Conservation (phyloP, 805 yeast species). For the Wickerhamiella dianesei region DNA sequence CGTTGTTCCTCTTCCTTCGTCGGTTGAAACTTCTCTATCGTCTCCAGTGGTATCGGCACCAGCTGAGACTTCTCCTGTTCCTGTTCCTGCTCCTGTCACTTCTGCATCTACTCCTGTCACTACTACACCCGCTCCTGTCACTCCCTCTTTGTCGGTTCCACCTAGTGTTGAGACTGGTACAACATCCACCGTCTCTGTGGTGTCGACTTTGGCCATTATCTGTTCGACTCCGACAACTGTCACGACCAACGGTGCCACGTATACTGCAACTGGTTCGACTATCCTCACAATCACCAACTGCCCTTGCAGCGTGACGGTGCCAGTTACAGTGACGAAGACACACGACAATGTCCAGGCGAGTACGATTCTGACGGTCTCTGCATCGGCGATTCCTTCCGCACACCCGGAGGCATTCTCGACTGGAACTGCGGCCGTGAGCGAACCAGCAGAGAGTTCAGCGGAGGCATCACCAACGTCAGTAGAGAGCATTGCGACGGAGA, state of each 20-base stretch:
- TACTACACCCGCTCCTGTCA: background rate
- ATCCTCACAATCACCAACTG: constrained; percentile 10
- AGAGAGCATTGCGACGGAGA: too few relatives aligned
- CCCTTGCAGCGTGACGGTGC: constrained; percentile 6
- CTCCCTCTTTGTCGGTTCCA: too few relatives aligned
- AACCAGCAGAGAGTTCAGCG: too few relatives aligned
- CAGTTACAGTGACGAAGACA: too few relatives aligned
- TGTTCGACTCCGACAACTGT: constrained; percentile 3
- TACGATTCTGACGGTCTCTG: too few relatives aligned
- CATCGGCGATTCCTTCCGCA: too few relatives aligned
- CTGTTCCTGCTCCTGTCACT: too few relatives aligned
- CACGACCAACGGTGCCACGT: constrained; percentile 1
- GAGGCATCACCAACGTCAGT: too few relatives aligned
- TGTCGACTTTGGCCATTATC: background rate
- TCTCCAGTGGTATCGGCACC: background rate
- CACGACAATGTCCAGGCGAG: too few relatives aligned
- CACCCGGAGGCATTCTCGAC: too few relatives aligned
- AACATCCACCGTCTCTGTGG: background rate
- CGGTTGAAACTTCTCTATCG: background rate
- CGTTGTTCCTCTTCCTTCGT: background rate
- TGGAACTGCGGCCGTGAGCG: too few relatives aligned
- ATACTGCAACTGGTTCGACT: constrained; percentile 4
- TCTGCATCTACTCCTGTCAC: background rate
- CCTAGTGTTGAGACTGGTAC: background rate
- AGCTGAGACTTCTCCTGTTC: background rate